phyloP scores from a whole-genome alignment of 129 eudicot species.

The Ambrosia artemisiifolia region DNA sequence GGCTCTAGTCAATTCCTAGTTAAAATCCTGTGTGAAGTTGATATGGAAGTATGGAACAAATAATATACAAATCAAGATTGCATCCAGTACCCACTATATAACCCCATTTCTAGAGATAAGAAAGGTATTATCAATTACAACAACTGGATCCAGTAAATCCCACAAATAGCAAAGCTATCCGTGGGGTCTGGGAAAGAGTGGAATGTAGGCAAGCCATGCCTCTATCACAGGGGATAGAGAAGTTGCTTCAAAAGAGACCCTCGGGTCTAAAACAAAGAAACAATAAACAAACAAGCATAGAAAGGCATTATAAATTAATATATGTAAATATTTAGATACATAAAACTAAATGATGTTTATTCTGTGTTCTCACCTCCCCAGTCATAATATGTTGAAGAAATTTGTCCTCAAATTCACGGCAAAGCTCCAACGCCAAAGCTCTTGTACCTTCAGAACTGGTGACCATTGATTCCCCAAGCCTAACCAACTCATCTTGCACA shows the following conservation, averaged over 20 bases:
- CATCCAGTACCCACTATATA: not conserved
- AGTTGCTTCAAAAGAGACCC: too few relatives aligned
- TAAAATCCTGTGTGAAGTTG: slow-evolving; percentile 14
- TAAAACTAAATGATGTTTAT: not conserved
- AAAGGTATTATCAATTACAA: not conserved
- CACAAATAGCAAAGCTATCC: too few relatives aligned
- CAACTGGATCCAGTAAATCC: too few relatives aligned
- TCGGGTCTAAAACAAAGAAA: too few relatives aligned
- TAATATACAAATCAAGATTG: slow-evolving; percentile 2
- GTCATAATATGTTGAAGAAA: slow-evolving; percentile 93
- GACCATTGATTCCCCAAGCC: slow-evolving; percentile 98
- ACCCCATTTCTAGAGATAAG: not conserved
- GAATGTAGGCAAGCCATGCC: too few relatives aligned
- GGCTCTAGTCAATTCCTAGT: not conserved
- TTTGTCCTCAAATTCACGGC: slow-evolving; percentile 99
- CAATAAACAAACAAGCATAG: too few relatives aligned
- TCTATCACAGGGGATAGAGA: too few relatives aligned
- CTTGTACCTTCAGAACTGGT: slow-evolving; percentile 87
- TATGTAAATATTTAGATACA: not conserved
- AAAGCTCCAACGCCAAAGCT: slow-evolving; percentile 97
- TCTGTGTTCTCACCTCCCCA: slow-evolving; percentile 71
- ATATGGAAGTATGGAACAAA: not conserved
- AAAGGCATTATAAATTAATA: not conserved
- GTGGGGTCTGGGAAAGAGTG: too few relatives aligned
- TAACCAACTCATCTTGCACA: slow-evolving; percentile 90